Conservation (phyloP, 495 filamentous ascomycete genomes). For the Symbiotaphrina buchneri region DNA sequence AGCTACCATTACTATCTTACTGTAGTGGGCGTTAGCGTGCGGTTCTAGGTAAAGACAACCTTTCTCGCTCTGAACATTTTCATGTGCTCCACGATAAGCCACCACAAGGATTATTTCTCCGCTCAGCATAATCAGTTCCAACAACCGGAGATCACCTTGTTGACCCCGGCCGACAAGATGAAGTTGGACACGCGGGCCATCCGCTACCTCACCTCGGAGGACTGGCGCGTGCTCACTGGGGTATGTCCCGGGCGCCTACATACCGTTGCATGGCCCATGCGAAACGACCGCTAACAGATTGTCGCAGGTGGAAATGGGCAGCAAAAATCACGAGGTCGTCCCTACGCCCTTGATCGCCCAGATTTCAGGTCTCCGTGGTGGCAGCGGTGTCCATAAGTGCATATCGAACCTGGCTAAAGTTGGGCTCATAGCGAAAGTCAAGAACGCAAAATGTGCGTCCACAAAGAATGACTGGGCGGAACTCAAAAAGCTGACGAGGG, state of each 20-base stretch:
- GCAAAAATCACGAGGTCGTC: conserved; percentile 90
- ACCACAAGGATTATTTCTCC: too few relatives aligned
- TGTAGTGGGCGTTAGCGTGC: too few relatives aligned
- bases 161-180: conserved; percentile 28
- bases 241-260: conserved; percentile 24
- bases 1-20: too few relatives aligned
- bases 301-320: conserved; percentile 66
- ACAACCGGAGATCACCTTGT: too few relatives aligned
- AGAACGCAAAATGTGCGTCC: conserved; percentile 65
- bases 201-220: conserved; percentile 76
- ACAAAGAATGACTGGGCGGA: background rate
- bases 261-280: conserved; percentile 11
- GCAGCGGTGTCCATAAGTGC: conserved; percentile 61
- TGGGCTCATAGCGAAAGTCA: conserved; percentile 77
- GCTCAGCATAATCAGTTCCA: too few relatives aligned
- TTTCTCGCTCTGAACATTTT: too few relatives aligned
- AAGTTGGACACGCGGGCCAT: conserved; percentile 81
- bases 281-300: conserved; percentile 13
- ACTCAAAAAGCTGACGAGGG: conserved; percentile 6
- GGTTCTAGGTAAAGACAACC: too few relatives aligned
- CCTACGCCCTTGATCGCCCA: conserved; percentile 74
- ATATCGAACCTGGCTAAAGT: conserved; percentile 83
- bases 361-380: conserved; percentile 58
- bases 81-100: too few relatives aligned
- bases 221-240: conserved; percentile 87